A percentile compares a stretch with the other conserved stretches of the same genome.
phyloP scores from a whole-genome alignment of 1,139 yeast genomes.

The Citeromyces hawaiiensis region DNA sequence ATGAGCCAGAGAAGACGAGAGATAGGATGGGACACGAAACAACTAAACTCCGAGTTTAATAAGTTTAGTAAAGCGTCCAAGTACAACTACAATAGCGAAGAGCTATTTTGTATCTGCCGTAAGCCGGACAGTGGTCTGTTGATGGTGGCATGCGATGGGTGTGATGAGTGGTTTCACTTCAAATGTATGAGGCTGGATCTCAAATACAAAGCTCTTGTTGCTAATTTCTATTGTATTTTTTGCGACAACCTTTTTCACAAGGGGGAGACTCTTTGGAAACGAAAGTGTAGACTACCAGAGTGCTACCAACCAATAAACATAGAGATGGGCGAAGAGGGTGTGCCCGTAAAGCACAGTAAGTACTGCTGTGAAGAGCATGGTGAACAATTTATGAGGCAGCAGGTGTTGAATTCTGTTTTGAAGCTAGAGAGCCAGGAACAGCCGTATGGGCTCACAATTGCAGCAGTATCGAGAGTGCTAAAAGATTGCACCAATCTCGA shows the following conservation, averaged over 20 bases:
- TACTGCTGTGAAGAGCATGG: constrained; percentile 77
- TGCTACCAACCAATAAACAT: constrained; percentile 46
- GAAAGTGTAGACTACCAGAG: constrained; percentile 50
- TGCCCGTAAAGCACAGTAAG: constrained; percentile 30
- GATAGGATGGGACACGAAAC: constrained; percentile 20
- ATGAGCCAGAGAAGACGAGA: constrained; percentile 1
- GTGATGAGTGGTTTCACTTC: constrained; percentile 94
- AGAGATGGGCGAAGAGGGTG: constrained; percentile 7
- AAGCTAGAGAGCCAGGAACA: not conserved
- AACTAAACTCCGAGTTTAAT: constrained; percentile 30
- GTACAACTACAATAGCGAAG: constrained; percentile 35
- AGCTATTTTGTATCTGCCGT: constrained; percentile 68
- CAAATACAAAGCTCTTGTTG: constrained; percentile 43
- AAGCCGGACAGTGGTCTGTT: constrained; percentile 68
- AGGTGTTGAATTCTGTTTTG: constrained; percentile 1
- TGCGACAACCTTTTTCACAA: constrained; percentile 38
- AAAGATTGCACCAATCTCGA: constrained; percentile 18
- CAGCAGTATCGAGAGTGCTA: constrained; percentile 11
- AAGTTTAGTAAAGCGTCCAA: constrained; percentile 29
- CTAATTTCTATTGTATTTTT: constrained; percentile 60
- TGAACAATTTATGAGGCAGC: constrained; percentile 28
- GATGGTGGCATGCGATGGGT: constrained; percentile 90
- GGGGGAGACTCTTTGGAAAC: constrained; percentile 50
- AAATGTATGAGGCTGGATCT: constrained; percentile 52
- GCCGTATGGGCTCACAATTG: constrained; percentile 5